These are phyloP conservation scores for Aethionema arabicum DNA, from an alignment of 345 rosid genomes.

Conservation along the genomic window DNA sequence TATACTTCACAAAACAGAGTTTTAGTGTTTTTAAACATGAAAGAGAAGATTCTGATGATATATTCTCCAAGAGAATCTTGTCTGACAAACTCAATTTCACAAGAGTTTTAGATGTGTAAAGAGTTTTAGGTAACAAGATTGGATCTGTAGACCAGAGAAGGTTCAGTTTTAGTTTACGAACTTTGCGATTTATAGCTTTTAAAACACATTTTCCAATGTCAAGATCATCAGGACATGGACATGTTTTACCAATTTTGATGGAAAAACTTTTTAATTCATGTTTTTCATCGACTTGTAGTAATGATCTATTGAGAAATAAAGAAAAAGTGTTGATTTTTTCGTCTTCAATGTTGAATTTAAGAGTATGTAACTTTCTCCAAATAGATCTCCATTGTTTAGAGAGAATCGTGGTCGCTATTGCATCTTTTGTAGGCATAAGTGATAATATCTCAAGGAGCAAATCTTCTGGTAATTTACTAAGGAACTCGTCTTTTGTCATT, in stretches of 20 bases:
- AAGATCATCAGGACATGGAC: background rate
- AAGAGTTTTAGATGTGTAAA: background rate
- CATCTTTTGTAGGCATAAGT: background rate
- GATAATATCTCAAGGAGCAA: background rate
- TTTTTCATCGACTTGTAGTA: conserved; percentile 1
- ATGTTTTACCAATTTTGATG: background rate
- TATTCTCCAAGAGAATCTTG: conserved; percentile 2
- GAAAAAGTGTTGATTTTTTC: background rate
- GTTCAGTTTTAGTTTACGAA: background rate
- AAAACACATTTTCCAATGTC: conserved; percentile 1
- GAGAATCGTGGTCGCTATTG: background rate
- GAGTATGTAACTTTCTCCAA: conserved; percentile 1
- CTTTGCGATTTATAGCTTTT: background rate
- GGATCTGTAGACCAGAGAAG: background rate
- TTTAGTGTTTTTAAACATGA: background rate
- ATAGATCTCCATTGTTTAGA: conserved; percentile 15
- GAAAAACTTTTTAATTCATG: background rate
- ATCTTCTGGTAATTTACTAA: conserved; percentile 12
- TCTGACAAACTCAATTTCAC: background rate
- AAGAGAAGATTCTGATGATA: background rate
- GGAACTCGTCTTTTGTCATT: no score
- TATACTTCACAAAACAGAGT: background rate
- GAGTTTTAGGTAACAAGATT: background rate
- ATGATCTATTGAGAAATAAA: conserved; percentile 4
- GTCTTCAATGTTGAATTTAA: background rate